Base-by-base conservation (phyloP, 306 rosid species). In the Dalbergia cultrata region DNA sequence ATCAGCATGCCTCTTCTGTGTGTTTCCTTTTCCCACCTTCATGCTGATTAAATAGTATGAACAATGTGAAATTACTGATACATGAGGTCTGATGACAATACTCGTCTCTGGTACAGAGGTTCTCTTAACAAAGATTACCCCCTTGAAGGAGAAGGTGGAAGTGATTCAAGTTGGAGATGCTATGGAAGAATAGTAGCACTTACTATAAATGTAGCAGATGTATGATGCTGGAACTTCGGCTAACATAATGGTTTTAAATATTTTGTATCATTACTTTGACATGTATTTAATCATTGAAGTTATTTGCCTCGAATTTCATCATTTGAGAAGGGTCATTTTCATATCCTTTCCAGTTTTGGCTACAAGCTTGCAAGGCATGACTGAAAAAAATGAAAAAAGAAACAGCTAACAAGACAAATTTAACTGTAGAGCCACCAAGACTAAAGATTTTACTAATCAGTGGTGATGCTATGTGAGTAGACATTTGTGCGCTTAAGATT, bases 121-220 rank as follows among this genome's bases (percentile, higher is more conserved):
- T 65, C 94, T 91, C 67, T 84, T 72, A 7, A 95, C 99, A 12
- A 95, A 89, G 90, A 88, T 95, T 11, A 91, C 86, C 18, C 94
- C 97, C 0, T 76, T 91, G 85, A 87, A 66, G 82, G 92, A 91
- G 77, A 86, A 75, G 83, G 94, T 88, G 4, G 90, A 89, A 75
- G 86, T 92, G 60, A 76, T 85, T 35, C 94, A 91, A 82, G 91
- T 82, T 37, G 94, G 94, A 44, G 97, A 92, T 33, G 97, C 91
- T n/a, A 95, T 95, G 98, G 98, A 95, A 81, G 97, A 95, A 85
- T 92, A 87, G 17, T 11, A 47, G 13, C 35, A 44, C 0, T 14
- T 37, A 17, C 9, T 13, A 44, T 6, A 49, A 22, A 12, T 14
- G 52, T 16, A 14, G 26, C 41, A 62, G n/a, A 22, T 60, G 53